phyloP scores from a whole-genome alignment of 176 grass and related monocot genomes.

The Bonia amplexicaulis region DNA sequence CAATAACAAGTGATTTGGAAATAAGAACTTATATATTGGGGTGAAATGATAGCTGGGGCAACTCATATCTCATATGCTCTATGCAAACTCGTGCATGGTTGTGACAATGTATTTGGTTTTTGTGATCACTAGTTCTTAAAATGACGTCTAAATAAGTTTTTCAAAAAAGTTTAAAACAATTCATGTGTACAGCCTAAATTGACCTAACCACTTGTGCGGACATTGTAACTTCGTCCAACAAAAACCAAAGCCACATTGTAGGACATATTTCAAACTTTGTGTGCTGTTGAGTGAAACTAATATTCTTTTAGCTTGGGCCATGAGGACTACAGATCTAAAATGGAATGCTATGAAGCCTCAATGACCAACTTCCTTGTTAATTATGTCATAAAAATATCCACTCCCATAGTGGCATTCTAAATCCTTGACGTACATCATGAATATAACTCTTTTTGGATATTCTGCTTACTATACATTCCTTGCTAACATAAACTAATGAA shows the following conservation, averaged over 20 bases:
- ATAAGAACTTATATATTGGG: not conserved
- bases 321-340: not conserved
- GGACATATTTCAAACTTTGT: not conserved
- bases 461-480: no score
- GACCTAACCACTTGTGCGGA: no score
- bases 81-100: no score
- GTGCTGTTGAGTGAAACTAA: not conserved
- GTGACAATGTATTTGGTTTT: no score
- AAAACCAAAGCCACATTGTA: not conserved
- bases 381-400: not conserved
- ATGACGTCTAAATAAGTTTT: not conserved
- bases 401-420: no score
- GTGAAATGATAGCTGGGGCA: no score
- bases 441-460: no score
- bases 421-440: no score
- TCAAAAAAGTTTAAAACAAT: no score
- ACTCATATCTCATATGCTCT: no score
- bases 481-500: no score
- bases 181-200: accelerated
- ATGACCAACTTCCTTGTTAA: not conserved
- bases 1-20: not conserved
- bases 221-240: not conserved
- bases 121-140: not conserved
- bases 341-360: not conserved
- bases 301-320: not conserved